These are phyloP conservation scores for Aspergillus phoenicis DNA, from an alignment of 2,329 filamentous ascomycete species.

Conservation along the genomic window DNA sequence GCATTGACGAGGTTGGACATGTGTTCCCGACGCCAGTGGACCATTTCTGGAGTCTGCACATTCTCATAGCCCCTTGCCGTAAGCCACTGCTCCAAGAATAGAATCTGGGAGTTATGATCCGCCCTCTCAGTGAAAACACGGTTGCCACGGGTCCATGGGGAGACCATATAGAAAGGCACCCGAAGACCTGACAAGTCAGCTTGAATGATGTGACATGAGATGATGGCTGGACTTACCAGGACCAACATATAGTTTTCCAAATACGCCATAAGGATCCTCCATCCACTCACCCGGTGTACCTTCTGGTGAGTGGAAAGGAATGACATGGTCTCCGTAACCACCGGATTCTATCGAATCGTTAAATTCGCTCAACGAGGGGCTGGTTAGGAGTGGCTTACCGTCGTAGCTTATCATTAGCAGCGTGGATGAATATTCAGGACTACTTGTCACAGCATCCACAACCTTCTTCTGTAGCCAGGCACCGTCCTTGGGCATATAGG, in stretches of 20 bases:
- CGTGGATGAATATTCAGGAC: slow-evolving; percentile 54
- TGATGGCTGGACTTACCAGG: slow-evolving; percentile 34
- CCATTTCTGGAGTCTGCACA: slow-evolving; percentile 48
- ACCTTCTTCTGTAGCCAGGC: slow-evolving; percentile 59
- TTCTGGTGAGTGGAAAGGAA: slow-evolving; percentile 53
- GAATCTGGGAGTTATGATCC: slow-evolving; percentile 59
- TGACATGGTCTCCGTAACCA: slow-evolving; percentile 59
- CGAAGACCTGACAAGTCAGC: slow-evolving; percentile 46
- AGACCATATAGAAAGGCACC: slow-evolving; percentile 59
- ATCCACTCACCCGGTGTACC: slow-evolving; percentile 58
- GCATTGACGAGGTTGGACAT: slow-evolving; percentile 54
- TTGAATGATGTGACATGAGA: no score
- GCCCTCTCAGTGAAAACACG: slow-evolving; percentile 58
- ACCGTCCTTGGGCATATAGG: slow-evolving; percentile 56
- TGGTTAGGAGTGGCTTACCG: slow-evolving; percentile 31
- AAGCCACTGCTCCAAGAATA: slow-evolving; percentile 58
- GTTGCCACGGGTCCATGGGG: slow-evolving; percentile 58
- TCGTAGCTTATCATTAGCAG: slow-evolving; percentile 56
- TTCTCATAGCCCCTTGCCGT: slow-evolving; percentile 46
- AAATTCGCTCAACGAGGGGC: not conserved
- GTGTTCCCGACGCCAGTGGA: slow-evolving; percentile 50
- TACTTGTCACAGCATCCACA: slow-evolving; percentile 54
- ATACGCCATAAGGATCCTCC: slow-evolving; percentile 47
- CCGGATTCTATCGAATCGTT: slow-evolving; percentile 48
- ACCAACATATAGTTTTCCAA: slow-evolving; percentile 49